Percentiles rank a stretch among this genome's conserved stretches.
phyloP scores from a whole-genome alignment of 169 alveolate species.

The Plasmodium vinckei region DNA sequence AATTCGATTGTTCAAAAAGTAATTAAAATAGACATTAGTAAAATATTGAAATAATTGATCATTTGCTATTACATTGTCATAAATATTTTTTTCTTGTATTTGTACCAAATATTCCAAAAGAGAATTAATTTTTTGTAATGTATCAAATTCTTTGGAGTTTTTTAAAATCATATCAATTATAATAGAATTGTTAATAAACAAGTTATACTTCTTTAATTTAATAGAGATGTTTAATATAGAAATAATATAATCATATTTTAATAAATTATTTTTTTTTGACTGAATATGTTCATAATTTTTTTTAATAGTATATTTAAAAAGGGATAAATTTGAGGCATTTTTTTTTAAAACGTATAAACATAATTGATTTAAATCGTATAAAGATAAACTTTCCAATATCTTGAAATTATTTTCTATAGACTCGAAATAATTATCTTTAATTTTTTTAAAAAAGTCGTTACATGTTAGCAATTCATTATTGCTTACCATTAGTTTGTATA shows the following conservation, averaged over 20 bases:
- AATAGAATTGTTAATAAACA: constrained; percentile 22
- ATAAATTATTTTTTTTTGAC: not conserved
- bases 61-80: constrained; percentile 2
- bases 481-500: constrained; percentile 46
- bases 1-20: constrained; percentile 10
- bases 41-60: not conserved
- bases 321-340: constrained; percentile 35
- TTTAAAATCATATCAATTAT: constrained; percentile 31
- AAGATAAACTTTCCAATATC: constrained; percentile 28
- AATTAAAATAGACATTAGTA: constrained; percentile 11
- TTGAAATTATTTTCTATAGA: constrained; percentile 28
- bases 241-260: constrained; percentile 38
- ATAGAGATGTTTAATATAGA: constrained; percentile 17
- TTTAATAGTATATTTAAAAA: constrained; percentile 36
- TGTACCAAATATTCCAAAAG: constrained; percentile 13
- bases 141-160: constrained; percentile 18
- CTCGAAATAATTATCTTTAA: constrained; percentile 51
- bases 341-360: constrained; percentile 58
- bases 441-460: constrained; percentile 38
- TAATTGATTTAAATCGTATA: constrained; percentile 53
- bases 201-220: constrained; percentile 41
- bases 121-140: constrained; percentile 33
- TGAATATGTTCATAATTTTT: constrained; percentile 42
- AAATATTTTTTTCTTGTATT: constrained; percentile 4
- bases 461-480: constrained; percentile 14